These are phyloP conservation scores for Solanum dulcamara DNA, from an alignment of 257 asterid genomes.

Conservation along the genomic window DNA sequence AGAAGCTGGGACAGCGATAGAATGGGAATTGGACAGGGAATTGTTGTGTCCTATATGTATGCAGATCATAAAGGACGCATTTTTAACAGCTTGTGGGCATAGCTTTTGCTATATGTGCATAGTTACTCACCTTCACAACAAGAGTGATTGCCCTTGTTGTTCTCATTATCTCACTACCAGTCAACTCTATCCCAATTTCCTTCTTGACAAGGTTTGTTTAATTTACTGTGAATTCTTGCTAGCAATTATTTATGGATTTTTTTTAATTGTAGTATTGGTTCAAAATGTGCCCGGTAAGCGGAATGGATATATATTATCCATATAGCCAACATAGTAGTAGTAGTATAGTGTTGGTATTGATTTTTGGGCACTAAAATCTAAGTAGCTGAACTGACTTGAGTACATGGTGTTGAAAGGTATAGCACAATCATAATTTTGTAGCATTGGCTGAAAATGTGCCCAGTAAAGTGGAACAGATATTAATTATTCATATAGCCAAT, in stretches of 20 bases:
- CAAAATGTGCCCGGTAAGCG: not conserved
- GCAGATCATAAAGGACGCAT: constrained; percentile 67
- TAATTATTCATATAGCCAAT: not conserved
- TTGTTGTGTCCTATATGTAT: constrained; percentile 68
- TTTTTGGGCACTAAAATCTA: not conserved
- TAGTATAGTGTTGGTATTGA: not conserved
- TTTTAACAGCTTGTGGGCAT: constrained; percentile 70
- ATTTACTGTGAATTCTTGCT: not conserved
- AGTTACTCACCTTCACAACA: constrained; percentile 67
- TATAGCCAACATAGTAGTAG: not conserved
- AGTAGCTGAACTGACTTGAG: not conserved
- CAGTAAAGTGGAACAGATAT: not conserved
- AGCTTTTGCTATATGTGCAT: constrained; percentile 89
- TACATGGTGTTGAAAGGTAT: not conserved
- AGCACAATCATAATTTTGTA: not conserved
- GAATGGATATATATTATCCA: no score
- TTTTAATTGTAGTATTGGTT: not conserved
- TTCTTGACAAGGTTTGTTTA: constrained; percentile 56
- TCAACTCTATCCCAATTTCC: constrained; percentile 76
- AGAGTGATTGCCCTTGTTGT: constrained; percentile 80
- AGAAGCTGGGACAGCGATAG: not conserved
- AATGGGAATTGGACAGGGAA: constrained; percentile 35
- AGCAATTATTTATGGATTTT: not conserved
- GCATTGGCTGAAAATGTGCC: not conserved
- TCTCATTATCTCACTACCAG: constrained; percentile 46